Base-by-base conservation (phyloP, 2,329 filamentous ascomycete genomes). In the Penicillium concentricum region DNA sequence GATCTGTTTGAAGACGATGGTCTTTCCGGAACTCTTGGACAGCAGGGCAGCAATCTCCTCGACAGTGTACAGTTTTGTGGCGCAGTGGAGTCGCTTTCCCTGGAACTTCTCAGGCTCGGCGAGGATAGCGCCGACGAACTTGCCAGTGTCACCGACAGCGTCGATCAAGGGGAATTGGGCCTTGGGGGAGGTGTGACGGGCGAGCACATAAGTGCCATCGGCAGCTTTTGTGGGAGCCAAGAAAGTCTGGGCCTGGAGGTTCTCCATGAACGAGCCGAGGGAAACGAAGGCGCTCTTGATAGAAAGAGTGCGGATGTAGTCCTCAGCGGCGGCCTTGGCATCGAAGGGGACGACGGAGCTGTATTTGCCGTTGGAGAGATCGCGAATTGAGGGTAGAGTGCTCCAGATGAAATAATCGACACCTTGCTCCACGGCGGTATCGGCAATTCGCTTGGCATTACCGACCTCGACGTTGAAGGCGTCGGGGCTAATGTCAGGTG, bases 381-480 rank as follows among this genome's bases (percentile, higher is more conserved):
- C 42, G 16, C 24, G 24, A 18, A 44, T 3, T 28, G 24, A 10
- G 9, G 42, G 42, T 4, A 44, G 24, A n/a, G 42, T 28, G 16
- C 24, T 28, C 24, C 24, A 44, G 42, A 44, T 44, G 4, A 44
- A n/a, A 16, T 44, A 30, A 16, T 18, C 4, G 16, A 44, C 42
- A 18, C 24, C 24, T 30, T 28, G 24, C 4, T 28, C 20, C 10
- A 28, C 16, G 51, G 69, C 70, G 3, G 69, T 70, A 55, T 79
- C 72, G 28, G 76, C 72, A 20, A 78, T 69, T 20, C 67, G 68
- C 54, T 75, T 76, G 51, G 69, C 76, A 52, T 72, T 72, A 7
- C 63, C 45, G 26, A 72, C 47, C 55, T 77, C 72, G 2, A 57
- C 41, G 16, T 53, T 42, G 35, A 51, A 54, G n/a, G 54, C 38